phyloP scores from a whole-genome alignment of 2,329 filamentous ascomycete genomes.

The Leptographium wingfieldii region DNA sequence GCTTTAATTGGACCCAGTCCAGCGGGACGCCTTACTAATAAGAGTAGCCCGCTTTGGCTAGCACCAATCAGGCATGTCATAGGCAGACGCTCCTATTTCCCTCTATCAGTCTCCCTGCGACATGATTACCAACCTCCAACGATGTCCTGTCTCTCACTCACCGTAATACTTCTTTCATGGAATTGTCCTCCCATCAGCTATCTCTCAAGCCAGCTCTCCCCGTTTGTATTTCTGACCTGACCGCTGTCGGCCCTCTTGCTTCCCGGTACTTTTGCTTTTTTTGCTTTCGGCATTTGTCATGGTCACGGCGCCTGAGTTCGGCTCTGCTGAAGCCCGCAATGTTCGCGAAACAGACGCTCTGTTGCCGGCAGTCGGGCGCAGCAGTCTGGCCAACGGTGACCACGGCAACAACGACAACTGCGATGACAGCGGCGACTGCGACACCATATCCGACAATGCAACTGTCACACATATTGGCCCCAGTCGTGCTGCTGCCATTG shows the following conservation, averaged over 20 bases:
- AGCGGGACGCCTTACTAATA: not conserved
- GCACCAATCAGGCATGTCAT: not conserved
- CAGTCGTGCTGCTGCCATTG: constrained; percentile 30
- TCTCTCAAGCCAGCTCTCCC: not conserved
- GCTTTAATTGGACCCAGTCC: not conserved
- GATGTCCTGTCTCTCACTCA: not conserved
- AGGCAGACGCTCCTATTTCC: not conserved
- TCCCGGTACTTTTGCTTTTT: not conserved
- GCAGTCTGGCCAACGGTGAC: not conserved
- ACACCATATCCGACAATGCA: not conserved
- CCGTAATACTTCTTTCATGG: not conserved
- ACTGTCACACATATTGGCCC: constrained; percentile 6
- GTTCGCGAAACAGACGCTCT: not conserved
- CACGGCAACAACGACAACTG: not conserved
- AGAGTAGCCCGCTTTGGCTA: not conserved
- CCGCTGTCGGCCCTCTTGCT: not conserved
- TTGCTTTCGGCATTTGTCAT: not conserved
- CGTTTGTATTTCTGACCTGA: too few species aligned
- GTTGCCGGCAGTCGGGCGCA: not conserved
- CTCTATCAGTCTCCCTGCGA: not conserved
- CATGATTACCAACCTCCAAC: not conserved
- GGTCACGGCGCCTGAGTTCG: too few species aligned
- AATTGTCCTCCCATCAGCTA: not conserved
- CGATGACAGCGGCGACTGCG: not conserved
- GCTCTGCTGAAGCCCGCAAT: not conserved